Evolutionary conservation across 2,329 filamentous ascomycete genomes (phyloP).

Genomic region (Stagonosporopsis vannaccii): DNA sequence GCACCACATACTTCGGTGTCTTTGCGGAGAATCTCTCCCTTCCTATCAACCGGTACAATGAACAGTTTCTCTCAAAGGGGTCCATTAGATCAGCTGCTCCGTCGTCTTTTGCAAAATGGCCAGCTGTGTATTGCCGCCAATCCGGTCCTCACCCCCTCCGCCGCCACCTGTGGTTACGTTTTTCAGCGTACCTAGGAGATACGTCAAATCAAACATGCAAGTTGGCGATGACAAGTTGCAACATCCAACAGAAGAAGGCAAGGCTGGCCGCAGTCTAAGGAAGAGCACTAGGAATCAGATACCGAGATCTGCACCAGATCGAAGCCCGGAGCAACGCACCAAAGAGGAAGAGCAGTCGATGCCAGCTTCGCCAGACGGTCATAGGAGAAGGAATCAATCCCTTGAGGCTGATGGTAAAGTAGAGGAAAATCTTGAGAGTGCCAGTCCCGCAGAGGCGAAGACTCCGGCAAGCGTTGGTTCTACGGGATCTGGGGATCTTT

Average conservation of each 20-base stretch:
- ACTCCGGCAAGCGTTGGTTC: conserved; percentile 39
- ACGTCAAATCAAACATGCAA: conserved; percentile 45
- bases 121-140: conserved; percentile 44
- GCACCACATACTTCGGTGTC: conserved; percentile 16
- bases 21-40: conserved; percentile 26
- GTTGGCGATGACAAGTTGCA: conserved; percentile 24
- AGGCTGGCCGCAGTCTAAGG: conserved; percentile 31
- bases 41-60: conserved; percentile 45
- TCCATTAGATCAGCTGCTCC: conserved; percentile 37
- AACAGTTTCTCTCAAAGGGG: conserved; percentile 40
- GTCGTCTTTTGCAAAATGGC: conserved; percentile 40
- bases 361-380: conserved; percentile 30
- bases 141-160: conserved; percentile 30
- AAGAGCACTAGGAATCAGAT: conserved; percentile 41
- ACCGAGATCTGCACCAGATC: conserved; percentile 30
- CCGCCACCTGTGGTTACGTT: conserved; percentile 41
- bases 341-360: conserved; percentile 29
- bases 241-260: conserved; percentile 33
- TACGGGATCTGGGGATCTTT: conserved; percentile 38
- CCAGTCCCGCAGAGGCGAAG: conserved; percentile 30
- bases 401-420: conserved; percentile 27
- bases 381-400: conserved; percentile 36
- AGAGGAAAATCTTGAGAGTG: conserved; percentile 19
- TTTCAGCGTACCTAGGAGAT: conserved; percentile 45
- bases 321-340: conserved; percentile 16